A percentile compares a stretch with the other conserved stretches of the same genome.
These are phyloP conservation scores for Rehmannia glutinosa DNA, from an alignment of 257 asterid genomes.

Conservation along the genomic window DNA sequence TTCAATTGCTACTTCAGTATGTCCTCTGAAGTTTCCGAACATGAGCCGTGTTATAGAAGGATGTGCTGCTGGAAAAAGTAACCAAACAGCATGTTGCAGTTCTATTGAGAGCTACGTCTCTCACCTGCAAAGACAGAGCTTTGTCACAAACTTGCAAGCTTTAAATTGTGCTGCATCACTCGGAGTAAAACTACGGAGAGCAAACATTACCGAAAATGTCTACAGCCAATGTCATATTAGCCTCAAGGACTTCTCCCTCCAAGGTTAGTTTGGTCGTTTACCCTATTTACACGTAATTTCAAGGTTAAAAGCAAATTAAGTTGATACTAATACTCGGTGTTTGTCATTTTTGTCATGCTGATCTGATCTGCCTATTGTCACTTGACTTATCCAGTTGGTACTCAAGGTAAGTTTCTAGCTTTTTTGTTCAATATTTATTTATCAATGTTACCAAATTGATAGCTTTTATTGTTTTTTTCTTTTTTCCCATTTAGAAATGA, in stretches of 20 bases:
- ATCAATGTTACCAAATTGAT: too few relatives aligned
- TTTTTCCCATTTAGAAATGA: not conserved
- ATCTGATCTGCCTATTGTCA: slow-evolving; percentile 33
- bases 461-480: too few relatives aligned
- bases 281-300: not conserved
- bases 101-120: slow-evolving; percentile 69
- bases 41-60: slow-evolving; percentile 57
- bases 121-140: slow-evolving; percentile 92
- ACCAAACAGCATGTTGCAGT: slow-evolving; percentile 63
- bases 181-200: slow-evolving; percentile 66
- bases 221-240: slow-evolving; percentile 72
- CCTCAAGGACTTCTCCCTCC: slow-evolving; percentile 97
- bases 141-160: slow-evolving; percentile 96
- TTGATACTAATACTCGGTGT: slow-evolving; percentile 26
- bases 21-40: slow-evolving; percentile 87
- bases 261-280: slow-evolving; percentile 57
- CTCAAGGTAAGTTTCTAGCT: slow-evolving; percentile 51
- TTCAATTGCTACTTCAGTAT: slow-evolving; percentile 42
- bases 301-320: not conserved
- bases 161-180: slow-evolving; percentile 89
- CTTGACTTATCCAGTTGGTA: slow-evolving; percentile 53
- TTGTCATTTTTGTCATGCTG: slow-evolving; percentile 30
- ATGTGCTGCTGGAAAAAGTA: slow-evolving; percentile 46
- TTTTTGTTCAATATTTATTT: not conserved
- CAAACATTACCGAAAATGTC: slow-evolving; percentile 65